Evolutionary conservation across 768 basidiomycete species (phyloP).

Genomic region (Leccinum fibrillosum): DNA sequence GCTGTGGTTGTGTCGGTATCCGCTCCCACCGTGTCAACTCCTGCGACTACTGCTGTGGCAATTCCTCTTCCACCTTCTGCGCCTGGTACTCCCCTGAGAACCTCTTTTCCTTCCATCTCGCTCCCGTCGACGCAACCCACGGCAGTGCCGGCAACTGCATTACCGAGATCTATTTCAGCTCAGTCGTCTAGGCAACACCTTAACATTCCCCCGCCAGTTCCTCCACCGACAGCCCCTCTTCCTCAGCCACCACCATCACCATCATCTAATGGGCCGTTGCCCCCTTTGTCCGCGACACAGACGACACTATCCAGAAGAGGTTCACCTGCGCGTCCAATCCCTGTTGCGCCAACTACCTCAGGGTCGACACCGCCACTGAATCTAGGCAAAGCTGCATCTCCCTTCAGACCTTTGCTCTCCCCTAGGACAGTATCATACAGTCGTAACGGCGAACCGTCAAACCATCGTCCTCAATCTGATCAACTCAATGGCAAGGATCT

Average conservation of each 20-base stretch:
- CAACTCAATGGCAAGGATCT: constrained; percentile 8
- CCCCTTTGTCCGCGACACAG: neutral
- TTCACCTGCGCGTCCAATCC: constrained; percentile 14
- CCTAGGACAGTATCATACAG: constrained; percentile 5
- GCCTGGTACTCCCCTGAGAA: constrained; percentile 20
- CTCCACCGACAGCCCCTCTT: constrained; percentile 30
- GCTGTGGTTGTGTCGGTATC: constrained; percentile 8
- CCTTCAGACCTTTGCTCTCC: constrained; percentile 22
- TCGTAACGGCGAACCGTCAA: constrained; percentile 1
- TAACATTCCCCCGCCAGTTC: constrained; percentile 28
- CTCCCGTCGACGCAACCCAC: neutral
- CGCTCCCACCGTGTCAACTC: neutral
- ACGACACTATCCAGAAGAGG: constrained; percentile 8
- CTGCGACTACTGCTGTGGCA: constrained; percentile 3
- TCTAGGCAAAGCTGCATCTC: constrained; percentile 17
- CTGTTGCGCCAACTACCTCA: constrained; percentile 8
- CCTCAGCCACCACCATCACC: constrained; percentile 26
- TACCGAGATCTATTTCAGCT: constrained; percentile 7
- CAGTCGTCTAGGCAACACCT: constrained; percentile 28
- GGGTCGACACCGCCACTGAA: constrained; percentile 15
- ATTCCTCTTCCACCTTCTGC: constrained; percentile 17
- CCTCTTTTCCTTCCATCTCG: constrained; percentile 5
- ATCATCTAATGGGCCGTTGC: neutral
- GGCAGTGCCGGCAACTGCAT: neutral
- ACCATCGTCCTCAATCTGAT: constrained; percentile 1